A percentile compares a stretch with the other conserved stretches of the same genome.
phyloP scores from a whole-genome alignment of 2,329 filamentous ascomycete genomes.

The Colletotrichum viniferum region DNA sequence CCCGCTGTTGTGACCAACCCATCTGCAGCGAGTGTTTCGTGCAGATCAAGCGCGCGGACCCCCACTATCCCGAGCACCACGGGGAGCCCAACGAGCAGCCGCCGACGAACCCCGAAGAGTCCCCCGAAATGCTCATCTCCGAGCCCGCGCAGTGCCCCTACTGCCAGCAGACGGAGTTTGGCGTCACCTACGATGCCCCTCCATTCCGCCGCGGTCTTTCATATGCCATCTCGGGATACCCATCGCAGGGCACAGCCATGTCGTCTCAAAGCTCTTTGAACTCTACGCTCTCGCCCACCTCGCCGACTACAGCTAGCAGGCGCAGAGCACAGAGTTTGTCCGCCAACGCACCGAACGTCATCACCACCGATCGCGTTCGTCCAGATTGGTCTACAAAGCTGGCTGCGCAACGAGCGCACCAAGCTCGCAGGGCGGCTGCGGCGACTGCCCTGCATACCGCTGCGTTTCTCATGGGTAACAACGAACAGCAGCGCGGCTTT shows the following conservation, averaged over 20 bases:
- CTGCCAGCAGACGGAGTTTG: constrained; percentile 93
- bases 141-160: constrained; percentile 94
- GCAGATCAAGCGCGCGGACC: constrained; percentile 94
- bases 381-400: constrained; percentile 96
- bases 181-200: constrained; percentile 91
- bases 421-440: constrained; percentile 84
- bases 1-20: constrained; percentile 91
- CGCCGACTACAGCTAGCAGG: constrained; percentile 38
- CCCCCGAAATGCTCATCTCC: constrained; percentile 75
- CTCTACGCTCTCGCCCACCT: constrained; percentile 54
- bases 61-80: constrained; percentile 83
- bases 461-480: constrained; percentile 83
- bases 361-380: constrained; percentile 90
- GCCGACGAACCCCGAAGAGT: constrained; percentile 49
- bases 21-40: constrained; percentile 99
- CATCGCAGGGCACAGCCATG: constrained; percentile 71
- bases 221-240: constrained; percentile 63
- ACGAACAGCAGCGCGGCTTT: constrained; percentile 56
- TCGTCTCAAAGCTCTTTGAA: constrained; percentile 84
- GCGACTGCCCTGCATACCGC: constrained; percentile 94
- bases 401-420: constrained; percentile 81
- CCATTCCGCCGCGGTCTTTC: constrained; percentile 84
- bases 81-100: constrained; percentile 43
- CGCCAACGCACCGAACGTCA: constrained; percentile 81
- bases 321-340: constrained; percentile 69